Base-by-base conservation (phyloP, 306 rosid genomes). In the Vigna unguiculata region DNA sequence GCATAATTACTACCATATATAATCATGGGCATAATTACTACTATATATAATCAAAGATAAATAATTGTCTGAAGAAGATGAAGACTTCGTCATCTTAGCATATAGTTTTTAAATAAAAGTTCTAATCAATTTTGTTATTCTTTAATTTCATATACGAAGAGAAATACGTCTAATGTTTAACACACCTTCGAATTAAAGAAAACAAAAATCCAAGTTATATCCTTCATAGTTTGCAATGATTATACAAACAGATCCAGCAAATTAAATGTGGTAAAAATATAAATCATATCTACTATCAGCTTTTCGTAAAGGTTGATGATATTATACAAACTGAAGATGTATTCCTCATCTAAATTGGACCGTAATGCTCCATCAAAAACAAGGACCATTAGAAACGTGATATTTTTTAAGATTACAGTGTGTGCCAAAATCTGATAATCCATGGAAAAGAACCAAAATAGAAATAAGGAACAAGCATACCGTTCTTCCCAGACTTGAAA, bases 401-500 rank as follows among this genome's bases (percentile, higher is more conserved):
- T 6, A 7, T 0, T 57, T 24, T 59, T 21, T n/a, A 16, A 61
- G 7, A 62, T 25, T 13, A 36, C 15, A 17, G 16, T n/a, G 69
- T n/a, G n/a, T 61, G 46, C 68, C 15, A 32, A 32, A 61, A 32
- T 61, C 24, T 61, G 24, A 28, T 32, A 34, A 15, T 34, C 25
- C 22, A 9, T 36, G 9, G 21, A 47, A 72, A 11, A 3, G 10
- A 65, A 17, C 51, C 30, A 20, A 17, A 40, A 5, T 12, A 6
- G 28, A 46, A 71, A 7, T 17, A 71, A 46, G 17, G 53, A 62
- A 13, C 8, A 16, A 34, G 64, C 59, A 20, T 80, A 95, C 99
- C 97, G 83, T 92, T 96, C 80, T 92, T 96, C 60, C 90, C 93
- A 17, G 99, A 89, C 30, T 91, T 87, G 81, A 78, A 86, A 81